Conservation (phyloP, 1,139 yeast genomes). For the Geotrichum siamense region DNA sequence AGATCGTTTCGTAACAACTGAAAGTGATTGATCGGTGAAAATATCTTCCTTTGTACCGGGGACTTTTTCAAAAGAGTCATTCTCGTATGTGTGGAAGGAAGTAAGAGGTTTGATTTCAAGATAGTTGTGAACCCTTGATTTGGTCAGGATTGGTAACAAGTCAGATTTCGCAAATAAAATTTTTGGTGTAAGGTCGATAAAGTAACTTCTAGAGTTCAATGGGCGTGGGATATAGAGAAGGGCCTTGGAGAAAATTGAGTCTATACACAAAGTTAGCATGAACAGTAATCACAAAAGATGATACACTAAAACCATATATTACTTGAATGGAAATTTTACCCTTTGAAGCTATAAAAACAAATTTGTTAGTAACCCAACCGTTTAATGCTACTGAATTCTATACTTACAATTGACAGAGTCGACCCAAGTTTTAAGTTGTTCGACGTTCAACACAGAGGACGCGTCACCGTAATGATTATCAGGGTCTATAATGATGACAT, state of each 20-base stretch:
- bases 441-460: constrained; percentile 76
- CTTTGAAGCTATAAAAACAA: constrained; percentile 7
- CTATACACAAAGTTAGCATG: constrained; percentile 12
- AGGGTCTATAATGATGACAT: constrained; percentile 79
- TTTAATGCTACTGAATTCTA: too few species aligned
- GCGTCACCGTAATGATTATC: constrained; percentile 84
- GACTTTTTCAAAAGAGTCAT: constrained; percentile 76
- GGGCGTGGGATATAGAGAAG: constrained; percentile 59
- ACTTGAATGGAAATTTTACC: constrained; percentile 3
- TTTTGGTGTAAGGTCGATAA: constrained; percentile 85
- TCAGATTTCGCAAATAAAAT: constrained; percentile 84
- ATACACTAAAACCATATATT: too few species aligned
- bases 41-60: constrained; percentile 87
- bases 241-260: constrained; percentile 32
- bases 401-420: constrained; percentile 42
- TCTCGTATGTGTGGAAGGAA: constrained; percentile 84
- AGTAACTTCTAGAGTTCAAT: constrained; percentile 63
- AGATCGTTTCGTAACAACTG: constrained; percentile 69
- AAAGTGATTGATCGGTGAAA: constrained; percentile 78
- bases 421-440: constrained; percentile 79
- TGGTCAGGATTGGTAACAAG: constrained; percentile 65
- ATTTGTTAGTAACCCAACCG: background rate
- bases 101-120: constrained; percentile 86
- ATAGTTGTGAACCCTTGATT: constrained; percentile 82
- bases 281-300: background rate